Evolutionary conservation across 192 early-diverging fungal species (phyloP), one percentile per base, ranked within the genome.

Genomic region (Entomortierella parvispora): DNA sequence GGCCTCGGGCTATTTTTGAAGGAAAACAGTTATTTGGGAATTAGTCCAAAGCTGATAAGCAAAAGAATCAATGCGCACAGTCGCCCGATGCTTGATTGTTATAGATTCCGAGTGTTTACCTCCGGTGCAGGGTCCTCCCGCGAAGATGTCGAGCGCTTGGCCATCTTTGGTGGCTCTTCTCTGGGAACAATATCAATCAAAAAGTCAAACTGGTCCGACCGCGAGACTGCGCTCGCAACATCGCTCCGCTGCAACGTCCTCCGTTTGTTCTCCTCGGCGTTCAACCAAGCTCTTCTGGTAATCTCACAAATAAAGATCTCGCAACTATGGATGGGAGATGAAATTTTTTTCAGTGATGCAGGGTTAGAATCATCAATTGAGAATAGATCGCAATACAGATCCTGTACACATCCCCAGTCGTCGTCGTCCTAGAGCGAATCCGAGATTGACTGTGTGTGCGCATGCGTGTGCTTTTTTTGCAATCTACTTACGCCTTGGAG

Each of bases 121-220:
- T 69, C 67, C 6, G 71, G 40, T 47, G 70, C 29, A 11, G 58
- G 42, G 20, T 65, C 71, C 11, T 60, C 63, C 25, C 62, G 56
- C 4, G 56, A 37, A 0, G 65, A 48, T 0, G 74, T 57, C 4
- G 48, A 42, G 12, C 60, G 51, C 31, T 65, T 59, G 32, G 42
- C 63, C 0, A 43, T 22, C 52, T 79, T 79, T 17, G 69, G 28
- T 4, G 78, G 71, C 26, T 96, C 95, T 47, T 97, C 97, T 29
- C 97, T 81, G 8, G 97, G 97, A n/a, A 99, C 95, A 65, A 99
- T 95, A 67, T 99, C 97, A 65, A 99, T 99, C 68, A 99, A 81
- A 69, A 99, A 99, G 65, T 99, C 97, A 81, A 94, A 99, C 89
- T 93, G 92, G 70, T 99, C 97, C 32, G 91, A 89, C 62, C 92